phyloP scores from a whole-genome alignment of 2,329 filamentous ascomycete species.

The Exutisphaerella laricina region DNA sequence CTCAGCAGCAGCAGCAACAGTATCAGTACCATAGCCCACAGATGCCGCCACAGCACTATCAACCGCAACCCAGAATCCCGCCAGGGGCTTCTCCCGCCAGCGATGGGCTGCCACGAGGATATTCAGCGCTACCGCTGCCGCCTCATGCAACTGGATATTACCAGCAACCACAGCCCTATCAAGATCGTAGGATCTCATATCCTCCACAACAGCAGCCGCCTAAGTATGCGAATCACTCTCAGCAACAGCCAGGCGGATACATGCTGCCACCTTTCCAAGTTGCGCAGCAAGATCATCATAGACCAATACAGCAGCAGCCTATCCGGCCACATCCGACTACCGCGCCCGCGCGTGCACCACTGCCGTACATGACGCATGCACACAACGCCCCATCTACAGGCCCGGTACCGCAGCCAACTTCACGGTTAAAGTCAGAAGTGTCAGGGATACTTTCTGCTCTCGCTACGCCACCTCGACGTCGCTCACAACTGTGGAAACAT shows the following conservation, averaged over 20 bases:
- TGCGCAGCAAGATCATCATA: slow-evolving; percentile 39
- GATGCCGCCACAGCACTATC: slow-evolving; percentile 30
- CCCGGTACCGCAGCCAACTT: slow-evolving; percentile 18
- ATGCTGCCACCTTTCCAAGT: slow-evolving; percentile 47
- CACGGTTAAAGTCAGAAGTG: slow-evolving; percentile 16
- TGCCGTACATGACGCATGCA: slow-evolving; percentile 14
- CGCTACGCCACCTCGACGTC: slow-evolving; percentile 24
- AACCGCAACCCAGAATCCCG: slow-evolving; percentile 19
- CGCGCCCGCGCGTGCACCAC: slow-evolving; percentile 8
- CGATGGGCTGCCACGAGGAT: slow-evolving; percentile 12
- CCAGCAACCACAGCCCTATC: slow-evolving; percentile 28
- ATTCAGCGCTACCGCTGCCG: slow-evolving; percentile 22
- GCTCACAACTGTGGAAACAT: slow-evolving; percentile 29
- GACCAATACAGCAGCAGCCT: slow-evolving; percentile 16
- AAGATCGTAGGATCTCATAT: slow-evolving; percentile 25
- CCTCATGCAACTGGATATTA: slow-evolving; percentile 30
- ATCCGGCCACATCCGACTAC: slow-evolving; percentile 16
- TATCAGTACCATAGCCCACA: slow-evolving; percentile 24
- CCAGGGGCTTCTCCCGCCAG: slow-evolving; percentile 18
- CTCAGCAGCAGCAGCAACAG: slow-evolving; percentile 13
- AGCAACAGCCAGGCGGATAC: slow-evolving; percentile 37
- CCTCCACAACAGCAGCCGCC: slow-evolving; percentile 27
- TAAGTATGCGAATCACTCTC: slow-evolving; percentile 27
- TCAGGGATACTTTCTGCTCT: slow-evolving; percentile 26
- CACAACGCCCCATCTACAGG: slow-evolving; percentile 24